Evolutionary conservation across 2,329 filamentous ascomycete species (phyloP), one percentile per base, ranked within the genome.

Genomic region (Cladosporium sp.): DNA sequence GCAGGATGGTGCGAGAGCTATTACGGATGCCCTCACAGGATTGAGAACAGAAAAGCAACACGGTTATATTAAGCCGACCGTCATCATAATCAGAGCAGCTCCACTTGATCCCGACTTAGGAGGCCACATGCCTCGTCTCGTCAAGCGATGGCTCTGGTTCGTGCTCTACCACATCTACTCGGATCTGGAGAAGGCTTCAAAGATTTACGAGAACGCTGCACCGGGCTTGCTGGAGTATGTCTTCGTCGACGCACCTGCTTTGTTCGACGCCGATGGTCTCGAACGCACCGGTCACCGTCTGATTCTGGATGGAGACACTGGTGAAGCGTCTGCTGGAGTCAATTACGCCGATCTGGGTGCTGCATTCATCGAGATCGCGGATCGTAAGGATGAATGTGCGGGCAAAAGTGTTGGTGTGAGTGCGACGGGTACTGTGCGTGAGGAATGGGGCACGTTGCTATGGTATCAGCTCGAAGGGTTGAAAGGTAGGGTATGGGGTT

Each of bases 341-440:
- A 71, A 60, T 47, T 73, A 73, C 59, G 67, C 71, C 11, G 71
- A 73, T 60, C 58, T 72, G 2, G 71, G 71, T 4, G 71, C 62
- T 14, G 68, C 59, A 7, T 72, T 71, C 32, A 57, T 65, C 24
- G 71, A 73, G 59, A 65, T 71, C 26, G 71, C 70, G n/a, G 59
- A 67, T 36, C 41, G 71, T 21, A 66, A 64, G 47, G 41, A 63
- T 28, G 69, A 73, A 51, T 72, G 71, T 30, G 36, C 21, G 15
- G 67, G 68, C 1, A 59, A 66, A 44, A 66, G 61, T 26, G 68
- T 72, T 4, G 67, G 65, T 8, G 66, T 72, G 8, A 58, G 44
- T 18, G 69, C 71, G 15, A 71, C 70, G 14, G 70, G 70, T 10
- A 61, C 66, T n/a, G 70, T 70, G 11, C 65, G 60, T 14, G 44